Conservation (phyloP, 768 basidiomycete genomes). For the Mycena rebaudengoi region DNA sequence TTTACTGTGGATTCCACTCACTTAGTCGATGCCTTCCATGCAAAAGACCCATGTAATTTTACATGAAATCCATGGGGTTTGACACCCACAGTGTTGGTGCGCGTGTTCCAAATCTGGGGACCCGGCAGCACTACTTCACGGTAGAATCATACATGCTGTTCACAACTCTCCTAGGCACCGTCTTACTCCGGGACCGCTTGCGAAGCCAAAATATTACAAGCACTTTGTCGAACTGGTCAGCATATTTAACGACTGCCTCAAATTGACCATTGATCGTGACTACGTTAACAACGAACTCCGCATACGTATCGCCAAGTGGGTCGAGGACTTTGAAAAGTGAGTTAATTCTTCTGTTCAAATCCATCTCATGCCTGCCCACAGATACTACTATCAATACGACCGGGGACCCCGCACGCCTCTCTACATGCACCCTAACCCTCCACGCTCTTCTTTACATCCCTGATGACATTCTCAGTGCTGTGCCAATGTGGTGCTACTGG, state of each 20-base stretch:
- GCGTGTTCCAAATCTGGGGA: constrained; percentile 4
- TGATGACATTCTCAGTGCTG: no score
- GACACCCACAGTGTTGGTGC: no score
- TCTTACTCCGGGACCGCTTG: background rate
- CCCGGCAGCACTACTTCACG: constrained; percentile 7
- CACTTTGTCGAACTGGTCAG: background rate
- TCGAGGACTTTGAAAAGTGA: background rate
- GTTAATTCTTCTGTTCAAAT: background rate
- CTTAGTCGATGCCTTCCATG: no score
- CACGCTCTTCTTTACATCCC: no score
- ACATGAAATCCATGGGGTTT: no score
- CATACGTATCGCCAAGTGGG: background rate
- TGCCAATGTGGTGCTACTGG: no score
- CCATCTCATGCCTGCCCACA: background rate
- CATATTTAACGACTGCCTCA: constrained; percentile 5
- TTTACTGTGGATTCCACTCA: no score
- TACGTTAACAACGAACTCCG: background rate
- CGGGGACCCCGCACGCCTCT: background rate
- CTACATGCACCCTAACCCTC: background rate
- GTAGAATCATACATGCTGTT: constrained; percentile 1
- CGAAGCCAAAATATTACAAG: background rate
- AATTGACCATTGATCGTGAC: background rate
- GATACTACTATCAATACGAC: background rate
- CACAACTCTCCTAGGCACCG: background rate
- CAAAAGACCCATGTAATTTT: no score